phyloP scores from a whole-genome alignment of 192 early-diverging fungal species.

The Obelidium mucronatum region DNA sequence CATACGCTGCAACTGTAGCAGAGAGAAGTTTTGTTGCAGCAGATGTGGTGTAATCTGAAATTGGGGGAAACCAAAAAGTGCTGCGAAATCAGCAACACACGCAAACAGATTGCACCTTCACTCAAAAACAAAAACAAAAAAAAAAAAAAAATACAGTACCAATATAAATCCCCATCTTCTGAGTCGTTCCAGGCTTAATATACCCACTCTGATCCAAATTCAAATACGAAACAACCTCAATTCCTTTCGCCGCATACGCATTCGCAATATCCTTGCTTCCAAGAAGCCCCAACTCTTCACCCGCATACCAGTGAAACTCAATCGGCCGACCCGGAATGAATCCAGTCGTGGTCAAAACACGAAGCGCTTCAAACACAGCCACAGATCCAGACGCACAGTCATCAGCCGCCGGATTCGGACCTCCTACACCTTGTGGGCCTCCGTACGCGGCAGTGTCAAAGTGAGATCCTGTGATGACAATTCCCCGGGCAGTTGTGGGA shows the following conservation, averaged over 20 bases:
- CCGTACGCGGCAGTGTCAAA: background rate
- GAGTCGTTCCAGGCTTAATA: constrained; percentile 29
- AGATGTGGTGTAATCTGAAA: constrained; percentile 50
- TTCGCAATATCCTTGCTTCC: constrained; percentile 69
- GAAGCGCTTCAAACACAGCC: constrained; percentile 71
- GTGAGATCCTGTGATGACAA: constrained; percentile 12
- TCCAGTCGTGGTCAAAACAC: constrained; percentile 65
- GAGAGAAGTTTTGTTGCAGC: constrained; percentile 6
- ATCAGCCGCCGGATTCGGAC: constrained; percentile 39
- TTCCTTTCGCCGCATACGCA: constrained; percentile 28
- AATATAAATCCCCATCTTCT: constrained; percentile 70
- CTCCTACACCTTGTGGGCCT: background rate
- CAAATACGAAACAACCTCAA: constrained; percentile 29
- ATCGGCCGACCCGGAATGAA: constrained; percentile 77
- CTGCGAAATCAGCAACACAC: too few relatives aligned
- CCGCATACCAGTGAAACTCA: constrained; percentile 91
- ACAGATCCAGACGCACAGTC: constrained; percentile 41
- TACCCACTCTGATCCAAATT: constrained; percentile 67
- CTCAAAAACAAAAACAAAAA: background rate
- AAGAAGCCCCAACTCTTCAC: constrained; percentile 83
- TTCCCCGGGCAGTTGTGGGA: constrained; percentile 1
- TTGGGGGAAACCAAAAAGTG: too few relatives aligned
- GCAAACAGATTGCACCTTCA: too few relatives aligned
- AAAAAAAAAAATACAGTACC: background rate
- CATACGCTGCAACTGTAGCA: background rate